Evolutionary conservation across 257 asterid genomes (phyloP).

Genomic region (Petrea volubilis): DNA sequence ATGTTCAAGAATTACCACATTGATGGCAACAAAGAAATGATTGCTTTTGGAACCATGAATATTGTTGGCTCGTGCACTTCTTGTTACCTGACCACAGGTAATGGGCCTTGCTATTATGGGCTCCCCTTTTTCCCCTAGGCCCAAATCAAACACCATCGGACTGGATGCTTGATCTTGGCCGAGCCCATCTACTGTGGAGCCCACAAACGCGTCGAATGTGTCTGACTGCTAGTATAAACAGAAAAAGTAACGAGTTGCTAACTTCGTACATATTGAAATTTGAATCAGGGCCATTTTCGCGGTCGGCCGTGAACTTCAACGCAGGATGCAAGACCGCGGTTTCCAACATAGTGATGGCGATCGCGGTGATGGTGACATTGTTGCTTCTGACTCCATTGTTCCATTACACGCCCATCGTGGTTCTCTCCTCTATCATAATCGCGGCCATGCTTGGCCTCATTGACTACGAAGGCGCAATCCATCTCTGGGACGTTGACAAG

Average conservation of each 20-base stretch:
- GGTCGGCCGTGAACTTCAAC: slow-evolving; percentile 95
- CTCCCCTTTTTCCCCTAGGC: background rate
- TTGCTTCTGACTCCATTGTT: slow-evolving; percentile 76
- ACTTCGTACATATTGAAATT: background rate
- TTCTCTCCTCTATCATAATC: slow-evolving; percentile 73
- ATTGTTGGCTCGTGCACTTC: slow-evolving; percentile 92
- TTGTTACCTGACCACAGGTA: slow-evolving; percentile 93
- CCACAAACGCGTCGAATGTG: background rate
- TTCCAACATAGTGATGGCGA: slow-evolving; percentile 91
- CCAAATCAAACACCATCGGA: background rate
- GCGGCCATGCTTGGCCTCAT: slow-evolving; percentile 97
- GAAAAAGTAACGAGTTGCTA: background rate
- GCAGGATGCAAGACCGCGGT: slow-evolving; percentile 98
- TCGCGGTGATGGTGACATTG: slow-evolving; percentile 84
- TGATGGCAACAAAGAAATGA: slow-evolving; percentile 98
- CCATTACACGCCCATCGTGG: slow-evolving; percentile 90
- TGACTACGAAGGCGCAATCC: slow-evolving; percentile 88
- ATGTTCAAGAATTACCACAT: slow-evolving; percentile 90
- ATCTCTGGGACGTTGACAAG: slow-evolving; percentile 83
- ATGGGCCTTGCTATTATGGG: background rate
- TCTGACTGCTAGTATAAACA: too few species aligned
- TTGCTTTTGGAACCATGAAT: slow-evolving; percentile 93
- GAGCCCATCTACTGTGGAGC: background rate
- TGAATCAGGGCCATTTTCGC: slow-evolving; percentile 82
- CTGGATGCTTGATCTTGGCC: too few species aligned